Evolutionary conservation across 441 rosid species (phyloP), one percentile per base, ranked within the genome.

Genomic region (Erodium trifolium): DNA sequence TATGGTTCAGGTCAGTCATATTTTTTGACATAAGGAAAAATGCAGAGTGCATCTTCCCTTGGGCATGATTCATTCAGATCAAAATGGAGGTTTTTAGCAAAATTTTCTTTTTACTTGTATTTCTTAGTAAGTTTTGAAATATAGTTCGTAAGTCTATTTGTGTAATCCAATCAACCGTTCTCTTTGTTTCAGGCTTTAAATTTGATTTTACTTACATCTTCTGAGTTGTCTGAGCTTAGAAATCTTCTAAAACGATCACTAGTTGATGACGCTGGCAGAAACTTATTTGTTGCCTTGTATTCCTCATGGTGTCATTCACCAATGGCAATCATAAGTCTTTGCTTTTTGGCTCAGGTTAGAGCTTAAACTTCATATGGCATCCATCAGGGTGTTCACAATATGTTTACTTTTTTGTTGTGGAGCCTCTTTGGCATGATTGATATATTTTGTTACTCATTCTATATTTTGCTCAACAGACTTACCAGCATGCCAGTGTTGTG

Each of bases 241-340:
- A 83, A 74, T 79, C 91, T 96, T 59, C 78, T 96, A 73, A 96
- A 96, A 76, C 87, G 86, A 70, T 96, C 99, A 68, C 82, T 93
- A 65, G 88, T 84, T 69, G 81, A 87, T 76, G 77, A 83, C 35
- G 87, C 91, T 73, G 99, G 98, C 73, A 89, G 85, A 83, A 87
- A 91, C 72, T 86, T 96, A 47, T 96, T 88, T 45, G 84, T 91
- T 76, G 85, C 93, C 43, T 77, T 96, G 76, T 96, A 96, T 79
- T 91, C 98, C 74, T 96, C 99, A 62, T 96, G 99, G 99, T 86
- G 97, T 73, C 99, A 96, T 79, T 91, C 99, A 71, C 96, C 99
- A 45, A 91, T 91, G 97, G 98, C 98, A 16, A 91, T 93, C 66
- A 88, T 96, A 84, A 93, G 98, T 82, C 97, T 96, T 66, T 96